phyloP scores from a whole-genome alignment of 2,329 filamentous ascomycete species.

The Huntiella bhutanensis region DNA sequence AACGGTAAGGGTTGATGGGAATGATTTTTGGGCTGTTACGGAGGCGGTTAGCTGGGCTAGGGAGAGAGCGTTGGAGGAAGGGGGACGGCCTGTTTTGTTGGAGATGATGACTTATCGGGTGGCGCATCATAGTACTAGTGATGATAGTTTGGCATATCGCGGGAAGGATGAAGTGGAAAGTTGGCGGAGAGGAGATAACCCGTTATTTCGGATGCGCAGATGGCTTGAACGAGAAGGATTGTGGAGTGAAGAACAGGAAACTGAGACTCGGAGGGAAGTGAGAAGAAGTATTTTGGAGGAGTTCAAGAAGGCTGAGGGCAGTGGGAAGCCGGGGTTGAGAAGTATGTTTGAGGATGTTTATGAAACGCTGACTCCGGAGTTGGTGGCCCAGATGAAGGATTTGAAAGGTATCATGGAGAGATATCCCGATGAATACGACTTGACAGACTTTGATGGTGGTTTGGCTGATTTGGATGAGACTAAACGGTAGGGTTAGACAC shows the following conservation, averaged over 20 bases:
- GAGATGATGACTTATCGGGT: constrained; percentile 98
- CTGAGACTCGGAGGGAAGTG: constrained; percentile 43
- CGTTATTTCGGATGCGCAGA: constrained; percentile 67
- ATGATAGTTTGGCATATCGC: constrained; percentile 92
- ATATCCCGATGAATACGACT: constrained; percentile 86
- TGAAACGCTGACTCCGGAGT: constrained; percentile 65
- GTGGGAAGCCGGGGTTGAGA: constrained; percentile 56
- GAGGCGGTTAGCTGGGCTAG: constrained; percentile 64
- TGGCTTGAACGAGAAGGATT: constrained; percentile 70
- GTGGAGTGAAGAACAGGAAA: constrained; percentile 76
- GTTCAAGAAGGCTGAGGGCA: constrained; percentile 66
- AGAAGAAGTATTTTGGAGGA: constrained; percentile 64
- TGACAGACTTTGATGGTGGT: constrained; percentile 59
- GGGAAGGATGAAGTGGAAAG: constrained; percentile 86
- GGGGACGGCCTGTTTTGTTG: constrained; percentile 68
- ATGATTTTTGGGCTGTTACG: constrained; percentile 76
- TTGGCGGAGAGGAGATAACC: constrained; percentile 83
- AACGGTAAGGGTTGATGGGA: constrained; percentile 82
- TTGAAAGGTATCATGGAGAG: constrained; percentile 59
- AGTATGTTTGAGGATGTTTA: constrained; percentile 78
- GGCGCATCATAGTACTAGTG: constrained; percentile 87
- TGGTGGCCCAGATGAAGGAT: constrained; percentile 50
- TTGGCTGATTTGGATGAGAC: constrained; percentile 15
- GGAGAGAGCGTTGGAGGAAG: constrained; percentile 56
- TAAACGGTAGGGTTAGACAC: not conserved